These are phyloP conservation scores for Rhodotorula sphaerocarpa DNA, from an alignment of 768 basidiomycete species.

Conservation along the genomic window DNA sequence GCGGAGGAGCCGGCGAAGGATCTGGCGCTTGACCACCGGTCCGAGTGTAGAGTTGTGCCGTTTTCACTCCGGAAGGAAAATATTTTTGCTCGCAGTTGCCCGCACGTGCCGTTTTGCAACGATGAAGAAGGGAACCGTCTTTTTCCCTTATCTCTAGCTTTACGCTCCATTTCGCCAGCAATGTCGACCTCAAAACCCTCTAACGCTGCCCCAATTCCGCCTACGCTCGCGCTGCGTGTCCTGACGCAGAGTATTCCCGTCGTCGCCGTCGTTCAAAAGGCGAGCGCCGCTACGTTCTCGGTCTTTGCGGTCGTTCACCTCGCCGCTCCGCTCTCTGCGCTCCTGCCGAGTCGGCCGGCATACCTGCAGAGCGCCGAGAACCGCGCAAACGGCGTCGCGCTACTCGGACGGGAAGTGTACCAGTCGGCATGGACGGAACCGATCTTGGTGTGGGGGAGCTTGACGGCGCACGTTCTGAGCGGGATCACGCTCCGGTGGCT, in stretches of 20 bases:
- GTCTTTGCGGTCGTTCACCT: slow-evolving; percentile 60
- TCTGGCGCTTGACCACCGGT: too few species aligned
- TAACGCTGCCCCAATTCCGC: too few species aligned
- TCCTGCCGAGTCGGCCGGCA: slow-evolving; percentile 56
- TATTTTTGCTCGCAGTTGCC: too few species aligned
- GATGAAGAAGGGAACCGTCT: too few species aligned
- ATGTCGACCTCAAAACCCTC: too few species aligned
- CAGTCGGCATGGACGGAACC: slow-evolving; percentile 32
- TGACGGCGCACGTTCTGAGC: slow-evolving; percentile 24
- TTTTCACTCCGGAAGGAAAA: too few species aligned
- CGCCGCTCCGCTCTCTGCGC: slow-evolving; percentile 27
- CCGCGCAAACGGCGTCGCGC: slow-evolving; percentile 87
- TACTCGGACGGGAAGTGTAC: slow-evolving; percentile 34
- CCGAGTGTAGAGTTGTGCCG: too few species aligned
- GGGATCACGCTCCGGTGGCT: slow-evolving; percentile 26
- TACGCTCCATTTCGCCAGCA: too few species aligned
- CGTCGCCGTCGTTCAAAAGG: slow-evolving; percentile 8
- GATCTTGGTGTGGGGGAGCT: slow-evolving; percentile 29
- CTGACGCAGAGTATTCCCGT: slow-evolving; percentile 1
- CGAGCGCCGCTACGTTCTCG: slow-evolving; percentile 64
- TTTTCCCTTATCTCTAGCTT: too few species aligned
- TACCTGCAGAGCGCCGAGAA: slow-evolving; percentile 56
- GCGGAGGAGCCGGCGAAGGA: too few species aligned
- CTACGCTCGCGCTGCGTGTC: background rate
- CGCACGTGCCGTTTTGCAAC: too few species aligned